A percentile compares a stretch with the other conserved stretches of the same genome.
phyloP scores from a whole-genome alignment of 257 asterid genomes.

The Nicotiana benthamiana region DNA sequence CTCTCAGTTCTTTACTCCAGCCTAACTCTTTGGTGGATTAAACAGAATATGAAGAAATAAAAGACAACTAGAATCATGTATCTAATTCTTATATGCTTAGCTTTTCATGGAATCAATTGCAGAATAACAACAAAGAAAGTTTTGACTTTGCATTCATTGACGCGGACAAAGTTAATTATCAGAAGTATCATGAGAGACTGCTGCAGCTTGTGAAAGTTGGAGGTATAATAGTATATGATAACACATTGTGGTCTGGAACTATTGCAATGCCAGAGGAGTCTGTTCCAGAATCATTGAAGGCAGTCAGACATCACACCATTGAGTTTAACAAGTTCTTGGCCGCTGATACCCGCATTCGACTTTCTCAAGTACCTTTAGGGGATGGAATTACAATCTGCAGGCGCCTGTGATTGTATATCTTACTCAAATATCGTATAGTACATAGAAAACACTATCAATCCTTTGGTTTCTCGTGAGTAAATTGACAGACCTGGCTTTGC shows the following conservation, averaged over 20 bases:
- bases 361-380: conserved; percentile 43
- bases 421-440: too few relatives aligned
- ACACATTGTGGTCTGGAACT: conserved; percentile 31
- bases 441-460: too few relatives aligned
- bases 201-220: conserved; percentile 27
- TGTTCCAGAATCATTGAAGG: neutral
- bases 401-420: too few relatives aligned
- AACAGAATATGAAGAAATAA: too few relatives aligned
- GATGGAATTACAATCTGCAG: conserved; percentile 39
- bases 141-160: conserved; percentile 34
- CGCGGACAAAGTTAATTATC: conserved; percentile 29
- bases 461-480: too few relatives aligned
- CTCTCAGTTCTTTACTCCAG: too few relatives aligned
- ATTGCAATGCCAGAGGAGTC: conserved; percentile 33
- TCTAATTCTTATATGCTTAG: too few relatives aligned
- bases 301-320: neutral
- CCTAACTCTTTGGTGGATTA: too few relatives aligned
- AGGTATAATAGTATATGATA: conserved; percentile 27
- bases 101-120: neutral
- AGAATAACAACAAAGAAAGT: conserved; percentile 23
- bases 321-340: conserved; percentile 39
- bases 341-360: conserved; percentile 31
- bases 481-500: too few relatives aligned
- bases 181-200: conserved; percentile 31
- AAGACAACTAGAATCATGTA: too few relatives aligned